phyloP scores from a whole-genome alignment of 768 basidiomycete genomes.

The Termitomyces sp. region DNA sequence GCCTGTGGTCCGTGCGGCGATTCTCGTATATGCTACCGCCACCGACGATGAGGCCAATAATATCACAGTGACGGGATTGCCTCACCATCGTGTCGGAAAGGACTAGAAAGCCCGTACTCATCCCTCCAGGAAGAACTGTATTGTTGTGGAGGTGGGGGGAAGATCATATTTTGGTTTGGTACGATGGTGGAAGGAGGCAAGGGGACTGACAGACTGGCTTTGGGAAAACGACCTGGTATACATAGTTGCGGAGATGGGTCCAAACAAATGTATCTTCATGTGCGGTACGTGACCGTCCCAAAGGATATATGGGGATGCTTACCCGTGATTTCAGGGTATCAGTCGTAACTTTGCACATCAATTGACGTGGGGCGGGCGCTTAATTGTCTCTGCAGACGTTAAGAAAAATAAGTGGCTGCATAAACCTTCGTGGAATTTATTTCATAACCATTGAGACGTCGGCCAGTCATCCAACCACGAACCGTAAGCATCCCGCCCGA shows the following conservation, averaged over 20 bases:
- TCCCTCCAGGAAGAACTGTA: not conserved
- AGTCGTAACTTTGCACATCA: too few relatives aligned
- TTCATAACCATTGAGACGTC: too few relatives aligned
- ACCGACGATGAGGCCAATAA: not conserved
- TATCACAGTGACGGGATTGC: not conserved
- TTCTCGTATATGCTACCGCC: not conserved
- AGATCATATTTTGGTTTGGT: not conserved
- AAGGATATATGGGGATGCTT: not conserved
- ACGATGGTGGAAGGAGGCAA: not conserved
- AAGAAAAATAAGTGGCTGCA: too few relatives aligned
- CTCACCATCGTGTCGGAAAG: not conserved
- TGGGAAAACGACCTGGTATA: not conserved
- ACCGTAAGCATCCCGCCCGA: not conserved
- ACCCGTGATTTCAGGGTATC: not conserved
- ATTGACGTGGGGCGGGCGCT: not conserved
- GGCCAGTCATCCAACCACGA: not conserved
- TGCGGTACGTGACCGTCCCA: not conserved
- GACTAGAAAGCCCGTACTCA: not conserved
- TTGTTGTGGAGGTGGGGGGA: not conserved
- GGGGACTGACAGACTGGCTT: not conserved
- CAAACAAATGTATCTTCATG: constrained; percentile 2
- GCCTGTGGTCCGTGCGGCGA: not conserved
- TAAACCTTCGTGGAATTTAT: too few relatives aligned
- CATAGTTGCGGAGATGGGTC: not conserved
- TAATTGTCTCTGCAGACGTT: too few relatives aligned